Percentiles rank a stretch among this genome's conserved stretches.
phyloP scores from a whole-genome alignment of 2,329 filamentous ascomycete genomes.

The Epichloe bromicola region DNA sequence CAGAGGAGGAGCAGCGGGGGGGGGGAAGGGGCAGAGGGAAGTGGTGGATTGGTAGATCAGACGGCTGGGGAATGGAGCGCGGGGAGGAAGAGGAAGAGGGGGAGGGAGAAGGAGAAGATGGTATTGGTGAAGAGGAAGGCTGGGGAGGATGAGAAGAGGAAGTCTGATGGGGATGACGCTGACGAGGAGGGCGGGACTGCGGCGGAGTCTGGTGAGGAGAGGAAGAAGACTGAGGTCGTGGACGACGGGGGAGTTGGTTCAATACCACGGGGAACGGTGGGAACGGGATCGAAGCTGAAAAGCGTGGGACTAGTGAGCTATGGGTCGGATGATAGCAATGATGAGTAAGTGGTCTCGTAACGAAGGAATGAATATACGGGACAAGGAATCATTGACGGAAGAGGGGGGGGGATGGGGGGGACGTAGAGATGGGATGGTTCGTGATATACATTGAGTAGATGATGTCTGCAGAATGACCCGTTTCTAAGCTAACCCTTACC shows the following conservation, averaged over 20 bases:
- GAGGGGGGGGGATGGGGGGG: too few relatives aligned
- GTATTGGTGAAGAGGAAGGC: slow-evolving; percentile 1
- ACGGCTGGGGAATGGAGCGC: background rate
- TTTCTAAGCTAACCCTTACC: background rate
- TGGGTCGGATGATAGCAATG: slow-evolving; percentile 36
- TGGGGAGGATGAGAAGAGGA: slow-evolving; percentile 5
- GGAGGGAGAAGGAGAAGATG: slow-evolving; percentile 6
- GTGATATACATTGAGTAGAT: slow-evolving; percentile 3
- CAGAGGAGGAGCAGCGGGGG: slow-evolving; percentile 25
- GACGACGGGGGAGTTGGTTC: background rate
- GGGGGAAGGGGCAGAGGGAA: slow-evolving; percentile 22
- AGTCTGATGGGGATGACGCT: background rate
- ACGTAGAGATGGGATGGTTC: background rate
- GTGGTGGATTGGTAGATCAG: slow-evolving; percentile 19
- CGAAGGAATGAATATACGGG: too few relatives aligned
- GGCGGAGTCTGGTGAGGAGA: slow-evolving; percentile 1
- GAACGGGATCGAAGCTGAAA: slow-evolving; percentile 10
- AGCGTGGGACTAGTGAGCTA: slow-evolving; percentile 37
- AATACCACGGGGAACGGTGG: background rate
- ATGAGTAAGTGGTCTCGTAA: slow-evolving; percentile 19
- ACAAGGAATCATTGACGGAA: background rate
- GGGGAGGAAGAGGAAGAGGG: slow-evolving; percentile 19
- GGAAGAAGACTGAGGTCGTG: slow-evolving; percentile 6
- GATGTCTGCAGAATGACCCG: background rate
- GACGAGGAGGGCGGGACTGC: too few relatives aligned